Evolutionary conservation across 2,329 filamentous ascomycete species (phyloP), one percentile per base, ranked within the genome.

Genomic region (Aspergillus persii): DNA sequence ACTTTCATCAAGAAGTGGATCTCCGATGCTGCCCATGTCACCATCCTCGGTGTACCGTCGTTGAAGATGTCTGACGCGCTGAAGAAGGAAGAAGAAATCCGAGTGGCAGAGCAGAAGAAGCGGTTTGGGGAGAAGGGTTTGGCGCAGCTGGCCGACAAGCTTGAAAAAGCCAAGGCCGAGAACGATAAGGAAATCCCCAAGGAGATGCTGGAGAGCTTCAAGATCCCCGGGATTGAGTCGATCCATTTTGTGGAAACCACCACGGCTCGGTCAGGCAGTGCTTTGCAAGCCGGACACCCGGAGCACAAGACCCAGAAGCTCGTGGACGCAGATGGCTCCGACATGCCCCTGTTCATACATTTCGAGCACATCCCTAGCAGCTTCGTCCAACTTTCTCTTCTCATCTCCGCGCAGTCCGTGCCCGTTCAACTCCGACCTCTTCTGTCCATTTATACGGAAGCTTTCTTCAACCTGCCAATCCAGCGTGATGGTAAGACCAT

Each of bases 401-500:
- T 95, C 57, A 81, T 98, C 53, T 91, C 91, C 54, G 96, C 92
- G 0, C 84, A 87, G 2, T 81, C 86, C 33, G 81, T 97, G 1
- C 91, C 93, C 0, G 83, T 89, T n/a, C 85, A 93, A 63, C 83
- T 94, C 60, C 92, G 94, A 71, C 95, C 95, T 3, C 77, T 99
- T 26, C 81, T 98, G 51, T 84, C 89, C 3, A 83, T 98, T 46
- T 98, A 96, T 70, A 88, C 87, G 31, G 91, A 93, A 71, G 95
- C 94, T 70, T 96, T 98, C 80, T 99, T 98, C 82, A 94, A 92
- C 71, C 92, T 92, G 0, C 95, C 94, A 2, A 88, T 99, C 60
- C 82, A 84, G 68, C 87, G 88, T 31, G 83, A 92, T 67, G 92
- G 91, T 48, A 83, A 91, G 71, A 85, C 84, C 27, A 80, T 99